A percentile compares a stretch with the other conserved stretches of the same genome.
Conservation (phyloP, 768 basidiomycete species). For the Termitomyces sp. region DNA sequence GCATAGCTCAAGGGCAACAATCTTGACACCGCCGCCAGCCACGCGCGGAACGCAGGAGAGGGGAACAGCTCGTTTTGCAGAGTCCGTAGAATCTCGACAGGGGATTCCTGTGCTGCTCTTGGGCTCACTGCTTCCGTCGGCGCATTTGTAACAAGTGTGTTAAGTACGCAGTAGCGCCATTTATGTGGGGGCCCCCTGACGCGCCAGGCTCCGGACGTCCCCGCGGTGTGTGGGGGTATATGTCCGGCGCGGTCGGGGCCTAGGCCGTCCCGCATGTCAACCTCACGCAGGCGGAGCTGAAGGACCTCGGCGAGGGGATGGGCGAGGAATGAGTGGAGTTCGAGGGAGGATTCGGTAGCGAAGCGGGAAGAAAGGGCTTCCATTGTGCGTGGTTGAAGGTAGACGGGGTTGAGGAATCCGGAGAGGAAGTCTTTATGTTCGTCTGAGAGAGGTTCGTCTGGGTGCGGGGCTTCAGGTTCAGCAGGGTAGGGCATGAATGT, state of each 20-base stretch:
- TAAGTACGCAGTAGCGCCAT: conserved; percentile 83
- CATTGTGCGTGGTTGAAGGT: conserved; percentile 80
- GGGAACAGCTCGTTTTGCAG: conserved; percentile 78
- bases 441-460: conserved; percentile 46
- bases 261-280: conserved; percentile 61
- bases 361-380: conserved; percentile 76
- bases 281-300: conserved; percentile 55
- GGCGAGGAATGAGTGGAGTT: conserved; percentile 82
- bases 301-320: conserved; percentile 63
- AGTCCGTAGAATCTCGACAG: conserved; percentile 53
- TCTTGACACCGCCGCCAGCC: conserved; percentile 69
- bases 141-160: conserved; percentile 27
- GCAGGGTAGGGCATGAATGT: conserved; percentile 51
- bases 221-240: conserved; percentile 67
- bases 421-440: conserved; percentile 68
- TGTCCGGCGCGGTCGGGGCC: conserved; percentile 42
- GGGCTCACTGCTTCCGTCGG: conserved; percentile 43
- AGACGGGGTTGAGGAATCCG: conserved; percentile 84
- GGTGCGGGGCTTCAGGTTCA: conserved; percentile 40
- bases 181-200: conserved; percentile 89
- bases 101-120: conserved; percentile 44
- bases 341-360: conserved; percentile 79
- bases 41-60: conserved; percentile 82
- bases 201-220: conserved; percentile 54
- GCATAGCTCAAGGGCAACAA: conserved; percentile 67